Conservation (phyloP, 83 land plant species). For the Diphasiastrum complanatum region DNA sequence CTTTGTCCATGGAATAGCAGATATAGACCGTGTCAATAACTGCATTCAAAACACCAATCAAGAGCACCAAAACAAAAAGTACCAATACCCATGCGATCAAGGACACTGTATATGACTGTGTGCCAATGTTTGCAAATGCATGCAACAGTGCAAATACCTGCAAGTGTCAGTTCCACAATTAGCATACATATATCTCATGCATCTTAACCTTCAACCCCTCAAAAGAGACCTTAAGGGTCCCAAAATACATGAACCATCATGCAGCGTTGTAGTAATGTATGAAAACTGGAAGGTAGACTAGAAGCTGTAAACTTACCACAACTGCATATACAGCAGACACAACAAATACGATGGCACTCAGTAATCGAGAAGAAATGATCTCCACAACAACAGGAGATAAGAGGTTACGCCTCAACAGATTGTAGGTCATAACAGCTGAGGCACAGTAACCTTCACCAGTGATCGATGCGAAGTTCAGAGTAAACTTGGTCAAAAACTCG, state of each 20-base stretch:
- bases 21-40: slow-evolving; percentile 81
- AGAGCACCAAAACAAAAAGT: slow-evolving; percentile 48
- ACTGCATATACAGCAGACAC: slow-evolving; percentile 71
- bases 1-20: slow-evolving; percentile 92
- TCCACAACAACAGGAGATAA: slow-evolving; percentile 91
- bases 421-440: slow-evolving; percentile 85
- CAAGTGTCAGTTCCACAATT: no score
- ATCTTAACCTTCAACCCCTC: no score
- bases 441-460: slow-evolving; percentile 87
- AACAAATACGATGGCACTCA: slow-evolving; percentile 61
- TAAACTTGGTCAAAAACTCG: slow-evolving; percentile 90
- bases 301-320: slow-evolving; percentile 42
- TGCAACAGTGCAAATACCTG: slow-evolving; percentile 82
- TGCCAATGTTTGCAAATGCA: slow-evolving; percentile 38
- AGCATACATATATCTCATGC: no score
- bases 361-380: slow-evolving; percentile 73
- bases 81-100: slow-evolving; percentile 57
- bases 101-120: slow-evolving; percentile 40
- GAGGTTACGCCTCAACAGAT: slow-evolving; percentile 83
- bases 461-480: slow-evolving; percentile 91
- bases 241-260: no score
- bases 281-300: neutral
- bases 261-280: no score
- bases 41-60: slow-evolving; percentile 64
- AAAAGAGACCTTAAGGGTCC: no score